These are phyloP conservation scores for Byssothecium circinans DNA, from an alignment of 2,329 filamentous ascomycete genomes.

Conservation along the genomic window DNA sequence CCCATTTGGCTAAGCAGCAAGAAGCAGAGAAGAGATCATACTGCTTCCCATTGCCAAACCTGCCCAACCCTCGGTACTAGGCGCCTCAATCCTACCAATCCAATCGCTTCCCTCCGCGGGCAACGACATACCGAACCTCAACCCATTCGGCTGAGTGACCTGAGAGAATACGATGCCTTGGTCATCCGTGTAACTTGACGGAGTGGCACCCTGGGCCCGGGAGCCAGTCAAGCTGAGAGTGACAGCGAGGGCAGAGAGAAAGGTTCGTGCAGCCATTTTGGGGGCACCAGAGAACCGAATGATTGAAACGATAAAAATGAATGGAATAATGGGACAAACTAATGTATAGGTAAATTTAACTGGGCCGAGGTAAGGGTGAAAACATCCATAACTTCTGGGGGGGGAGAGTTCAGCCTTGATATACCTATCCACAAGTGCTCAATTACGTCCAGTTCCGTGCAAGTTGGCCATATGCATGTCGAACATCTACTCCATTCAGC, in stretches of 20 bases:
- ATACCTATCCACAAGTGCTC: neutral
- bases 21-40: slow-evolving; percentile 50
- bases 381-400: neutral
- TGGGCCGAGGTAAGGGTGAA: slow-evolving; percentile 1
- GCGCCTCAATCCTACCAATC: slow-evolving; percentile 54
- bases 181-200: slow-evolving; percentile 11
- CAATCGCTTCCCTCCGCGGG: slow-evolving; percentile 51
- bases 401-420: neutral
- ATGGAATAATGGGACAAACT: slow-evolving; percentile 1
- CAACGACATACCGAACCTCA: slow-evolving; percentile 52
- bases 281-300: slow-evolving; percentile 8
- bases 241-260: slow-evolving; percentile 7
- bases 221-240: slow-evolving; percentile 10
- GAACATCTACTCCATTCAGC: too few species aligned
- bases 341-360: slow-evolving; percentile 5
- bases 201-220: slow-evolving; percentile 11
- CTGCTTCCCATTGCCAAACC: slow-evolving; percentile 49
- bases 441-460: neutral
- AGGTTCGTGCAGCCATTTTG: slow-evolving; percentile 9
- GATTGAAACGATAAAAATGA: slow-evolving; percentile 5
- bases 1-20: slow-evolving; percentile 52
- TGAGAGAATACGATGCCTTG: slow-evolving; percentile 20
- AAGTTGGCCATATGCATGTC: too few species aligned
- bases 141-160: slow-evolving; percentile 34
- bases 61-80: slow-evolving; percentile 49